Evolutionary conservation across 768 basidiomycete species (phyloP), one percentile per base, ranked within the genome.

Genomic region (Lepiota brunneoincarnata): DNA sequence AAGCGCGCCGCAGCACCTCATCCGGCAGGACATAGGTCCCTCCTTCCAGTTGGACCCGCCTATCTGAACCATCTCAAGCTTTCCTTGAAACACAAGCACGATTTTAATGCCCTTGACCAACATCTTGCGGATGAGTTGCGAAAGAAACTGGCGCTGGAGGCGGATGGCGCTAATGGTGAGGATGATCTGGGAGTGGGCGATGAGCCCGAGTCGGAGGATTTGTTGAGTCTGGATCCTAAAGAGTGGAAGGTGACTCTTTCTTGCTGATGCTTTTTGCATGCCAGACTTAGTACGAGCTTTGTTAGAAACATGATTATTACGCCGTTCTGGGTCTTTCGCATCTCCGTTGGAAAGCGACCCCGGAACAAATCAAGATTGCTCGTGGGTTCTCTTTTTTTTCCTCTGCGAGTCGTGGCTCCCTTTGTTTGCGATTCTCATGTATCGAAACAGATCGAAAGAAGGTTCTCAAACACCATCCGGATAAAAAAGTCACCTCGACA

Each of bases 381-480:
- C 94, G 95, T 97, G 72, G 61, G 93, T 81, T 2, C 45, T 17
- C 85, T 80, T 15, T 45, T 26, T 17, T 23, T 50, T 41, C n/a
- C 15, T 61, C 44, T 45, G 26, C 17, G 38, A 31, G 42, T 23
- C 20, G n/a, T 28, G 34, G 20, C 21, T 54, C 17, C 35, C 35
- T 45, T 26, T 38, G 37, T 28, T 47, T 21, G 24, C 50, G 49
- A 26, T 51, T 46, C 23, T 12, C 58, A 94, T 92, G 98, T 77
- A 89, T 92, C 63, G 91, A 93, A 79, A n/a, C 59, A 97, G 93
- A 99, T 78, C 91, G 93, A 63, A 93, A 95, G 79, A 98, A 97
- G 75, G 95, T 97, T n/a, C 85, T 98, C 47, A 94, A 93, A 67
- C 95, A 98, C 72, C 95, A 98, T 68, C 95, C 95, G 0, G 95